phyloP scores from a whole-genome alignment of 2,329 filamentous ascomycete species.

The Ophiostoma quercus region DNA sequence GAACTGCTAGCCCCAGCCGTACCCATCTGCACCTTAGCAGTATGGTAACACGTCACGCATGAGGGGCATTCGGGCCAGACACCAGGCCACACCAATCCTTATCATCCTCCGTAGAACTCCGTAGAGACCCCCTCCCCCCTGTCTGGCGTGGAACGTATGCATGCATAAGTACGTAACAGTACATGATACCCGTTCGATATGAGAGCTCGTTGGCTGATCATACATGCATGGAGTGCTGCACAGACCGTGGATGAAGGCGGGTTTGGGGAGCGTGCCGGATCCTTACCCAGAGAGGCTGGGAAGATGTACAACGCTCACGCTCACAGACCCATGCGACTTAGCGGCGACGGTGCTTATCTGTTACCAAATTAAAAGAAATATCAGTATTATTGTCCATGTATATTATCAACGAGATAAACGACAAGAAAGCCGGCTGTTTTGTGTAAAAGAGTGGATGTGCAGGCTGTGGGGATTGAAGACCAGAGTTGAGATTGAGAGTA shows the following conservation, averaged over 20 bases:
- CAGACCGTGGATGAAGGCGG: background rate
- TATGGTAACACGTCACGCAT: conserved; percentile 10
- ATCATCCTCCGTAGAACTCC: background rate
- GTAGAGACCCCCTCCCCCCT: background rate
- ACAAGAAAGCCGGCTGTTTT: background rate
- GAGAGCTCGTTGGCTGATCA: background rate
- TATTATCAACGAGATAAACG: conserved; percentile 11
- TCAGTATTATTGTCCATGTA: background rate
- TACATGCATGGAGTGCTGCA: background rate
- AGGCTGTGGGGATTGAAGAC: no score
- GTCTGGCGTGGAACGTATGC: conserved; percentile 6
- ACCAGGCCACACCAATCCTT: background rate
- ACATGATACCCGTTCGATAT: background rate
- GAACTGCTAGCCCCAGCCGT: background rate
- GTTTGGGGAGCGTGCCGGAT: background rate
- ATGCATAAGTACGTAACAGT: background rate
- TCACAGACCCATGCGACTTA: conserved; percentile 20
- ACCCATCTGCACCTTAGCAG: background rate
- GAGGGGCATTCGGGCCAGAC: background rate
- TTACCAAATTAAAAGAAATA: conserved; percentile 24
- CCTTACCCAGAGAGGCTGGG: background rate
- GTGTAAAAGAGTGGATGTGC: background rate
- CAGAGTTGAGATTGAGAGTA: background rate
- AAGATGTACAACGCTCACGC: background rate
- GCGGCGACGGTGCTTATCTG: conserved; percentile 40